Evolutionary conservation across 345 rosid genomes (phyloP).

Genomic region (Excoecaria agallocha): DNA sequence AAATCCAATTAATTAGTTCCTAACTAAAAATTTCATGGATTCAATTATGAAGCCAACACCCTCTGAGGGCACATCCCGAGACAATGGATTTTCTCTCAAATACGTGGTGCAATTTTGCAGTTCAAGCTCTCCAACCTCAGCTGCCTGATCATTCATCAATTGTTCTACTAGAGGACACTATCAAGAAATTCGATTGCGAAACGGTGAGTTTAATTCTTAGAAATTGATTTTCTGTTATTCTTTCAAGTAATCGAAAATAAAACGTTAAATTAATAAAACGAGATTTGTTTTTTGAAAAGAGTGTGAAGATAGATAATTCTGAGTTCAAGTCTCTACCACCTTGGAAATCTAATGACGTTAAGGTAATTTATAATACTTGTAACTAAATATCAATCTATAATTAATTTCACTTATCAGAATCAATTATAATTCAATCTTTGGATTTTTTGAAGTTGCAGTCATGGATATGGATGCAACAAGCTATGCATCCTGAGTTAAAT

Average conservation of each 20-base stretch:
- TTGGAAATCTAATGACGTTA: constrained; percentile 87
- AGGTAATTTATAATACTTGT: constrained; percentile 42
- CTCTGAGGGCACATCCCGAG: constrained; percentile 87
- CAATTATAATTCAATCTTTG: too few species aligned
- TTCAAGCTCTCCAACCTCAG: constrained; percentile 70
- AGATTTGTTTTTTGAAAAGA: constrained; percentile 27
- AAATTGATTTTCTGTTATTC: background rate
- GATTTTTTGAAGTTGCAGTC: constrained; percentile 45
- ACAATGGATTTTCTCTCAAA: constrained; percentile 85
- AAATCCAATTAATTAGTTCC: background rate
- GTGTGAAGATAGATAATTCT: constrained; percentile 57
- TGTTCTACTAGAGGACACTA: constrained; percentile 42
- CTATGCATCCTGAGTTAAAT: constrained; percentile 91
- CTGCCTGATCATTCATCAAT: constrained; percentile 48
- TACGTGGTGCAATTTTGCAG: constrained; percentile 88
- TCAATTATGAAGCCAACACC: constrained; percentile 42
- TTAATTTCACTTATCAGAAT: too few species aligned
- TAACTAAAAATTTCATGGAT: constrained; percentile 30
- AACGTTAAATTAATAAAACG: background rate
- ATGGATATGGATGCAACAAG: constrained; percentile 99
- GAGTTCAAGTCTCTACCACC: constrained; percentile 66
- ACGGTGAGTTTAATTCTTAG: constrained; percentile 36
- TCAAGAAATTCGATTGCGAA: constrained; percentile 43
- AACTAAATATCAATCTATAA: background rate
- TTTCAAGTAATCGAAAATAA: background rate